Conservation (phyloP, 202 grass and related monocot species). For the Setaria italica region DNA sequence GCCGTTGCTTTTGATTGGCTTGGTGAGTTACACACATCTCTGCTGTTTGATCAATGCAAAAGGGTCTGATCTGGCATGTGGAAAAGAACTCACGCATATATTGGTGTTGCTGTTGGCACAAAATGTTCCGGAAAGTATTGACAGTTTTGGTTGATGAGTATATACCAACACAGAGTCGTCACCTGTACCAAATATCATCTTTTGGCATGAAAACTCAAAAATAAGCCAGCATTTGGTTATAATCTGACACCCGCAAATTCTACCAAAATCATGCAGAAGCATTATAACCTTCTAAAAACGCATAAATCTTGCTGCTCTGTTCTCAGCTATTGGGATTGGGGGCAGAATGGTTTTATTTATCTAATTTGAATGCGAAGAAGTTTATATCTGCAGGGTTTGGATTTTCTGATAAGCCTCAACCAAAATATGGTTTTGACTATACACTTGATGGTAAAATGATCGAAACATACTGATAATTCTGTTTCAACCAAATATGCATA, state of each 20-base stretch:
- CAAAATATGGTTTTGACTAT: slow-evolving; percentile 97
- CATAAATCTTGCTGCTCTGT: slow-evolving; percentile 10
- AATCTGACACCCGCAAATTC: background rate
- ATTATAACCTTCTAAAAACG: background rate
- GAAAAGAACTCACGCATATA: slow-evolving; percentile 9
- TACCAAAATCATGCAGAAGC: background rate
- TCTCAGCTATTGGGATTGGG: background rate
- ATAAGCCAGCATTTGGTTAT: background rate
- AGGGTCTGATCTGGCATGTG: slow-evolving; percentile 4
- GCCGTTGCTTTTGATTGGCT: slow-evolving; percentile 98
- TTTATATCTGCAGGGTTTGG: slow-evolving; percentile 83
- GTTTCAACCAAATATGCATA: slow-evolving; percentile 28
- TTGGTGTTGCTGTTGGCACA: background rate
- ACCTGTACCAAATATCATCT: background rate
- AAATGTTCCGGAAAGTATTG: slow-evolving; percentile 21
- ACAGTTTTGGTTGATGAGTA: slow-evolving; percentile 1
- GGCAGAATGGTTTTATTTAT: slow-evolving; percentile 22
- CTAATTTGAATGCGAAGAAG: slow-evolving; percentile 3
- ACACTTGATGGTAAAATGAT: slow-evolving; percentile 82
- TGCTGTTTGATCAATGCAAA: slow-evolving; percentile 35
- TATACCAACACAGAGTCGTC: background rate
- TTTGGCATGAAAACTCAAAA: slow-evolving; percentile 7
- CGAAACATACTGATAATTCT: slow-evolving; percentile 39
- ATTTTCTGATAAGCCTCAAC: slow-evolving; percentile 98
- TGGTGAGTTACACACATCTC: slow-evolving; percentile 61